phyloP scores from a whole-genome alignment of 2,329 filamentous ascomycete species.

The Aureobasidium sp. region DNA sequence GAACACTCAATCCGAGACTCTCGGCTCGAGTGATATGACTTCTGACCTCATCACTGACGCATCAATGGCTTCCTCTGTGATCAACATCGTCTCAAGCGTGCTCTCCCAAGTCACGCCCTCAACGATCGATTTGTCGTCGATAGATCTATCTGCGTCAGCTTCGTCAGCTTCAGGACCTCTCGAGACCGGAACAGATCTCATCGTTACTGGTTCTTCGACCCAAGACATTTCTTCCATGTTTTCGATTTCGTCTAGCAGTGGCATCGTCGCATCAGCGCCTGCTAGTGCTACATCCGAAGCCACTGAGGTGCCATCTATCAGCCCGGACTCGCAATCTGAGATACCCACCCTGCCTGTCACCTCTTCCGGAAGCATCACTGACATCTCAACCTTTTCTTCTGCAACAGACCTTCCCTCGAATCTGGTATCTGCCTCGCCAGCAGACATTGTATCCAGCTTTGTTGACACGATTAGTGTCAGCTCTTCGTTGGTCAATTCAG shows the following conservation, averaged over 20 bases:
- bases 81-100: not conserved
- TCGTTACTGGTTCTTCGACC: not conserved
- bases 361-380: too few species aligned
- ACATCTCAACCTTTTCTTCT: too few species aligned
- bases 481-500: not conserved
- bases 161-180: not conserved
- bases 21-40: not conserved
- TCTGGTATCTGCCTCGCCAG: too few species aligned
- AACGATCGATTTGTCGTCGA: not conserved
- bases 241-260: not conserved
- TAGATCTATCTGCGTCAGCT: not conserved
- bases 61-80: not conserved
- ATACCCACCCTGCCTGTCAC: too few species aligned
- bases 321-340: too few species aligned
- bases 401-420: too few species aligned
- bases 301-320: not conserved
- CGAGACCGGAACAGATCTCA: not conserved
- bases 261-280: not conserved
- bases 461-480: not conserved
- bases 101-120: too few species aligned
- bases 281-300: not conserved
- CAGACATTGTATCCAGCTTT: too few species aligned
- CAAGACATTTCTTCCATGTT: not conserved
- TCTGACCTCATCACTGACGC: not conserved
- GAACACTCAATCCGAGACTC: not conserved